Percentiles rank a stretch among this genome's conserved stretches.
These are phyloP conservation scores for Physcia stellaris DNA, from an alignment of 495 filamentous ascomycete species.

Conservation along the genomic window DNA sequence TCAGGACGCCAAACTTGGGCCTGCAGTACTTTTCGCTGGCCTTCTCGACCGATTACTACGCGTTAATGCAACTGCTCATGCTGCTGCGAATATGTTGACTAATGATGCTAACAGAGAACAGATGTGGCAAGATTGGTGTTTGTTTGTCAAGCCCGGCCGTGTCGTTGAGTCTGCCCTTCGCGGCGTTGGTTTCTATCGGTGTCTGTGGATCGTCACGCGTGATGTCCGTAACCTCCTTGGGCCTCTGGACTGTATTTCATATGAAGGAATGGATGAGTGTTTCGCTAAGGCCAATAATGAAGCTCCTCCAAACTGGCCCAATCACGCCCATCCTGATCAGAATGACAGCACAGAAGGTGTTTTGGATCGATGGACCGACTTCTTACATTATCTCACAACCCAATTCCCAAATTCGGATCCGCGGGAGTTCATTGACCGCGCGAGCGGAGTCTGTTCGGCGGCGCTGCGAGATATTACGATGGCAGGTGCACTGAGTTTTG, in stretches of 20 bases:
- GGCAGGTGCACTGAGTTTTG: slow-evolving; percentile 70
- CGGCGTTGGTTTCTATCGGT: slow-evolving; percentile 13
- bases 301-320: slow-evolving; percentile 18
- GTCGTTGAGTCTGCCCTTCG: slow-evolving; percentile 47
- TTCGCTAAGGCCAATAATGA: slow-evolving; percentile 38
- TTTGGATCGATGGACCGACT: slow-evolving; percentile 51
- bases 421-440: slow-evolving; percentile 52
- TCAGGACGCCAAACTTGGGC: slow-evolving; percentile 67
- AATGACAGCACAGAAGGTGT: slow-evolving; percentile 27
- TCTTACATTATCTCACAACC: slow-evolving; percentile 58
- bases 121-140: slow-evolving; percentile 90
- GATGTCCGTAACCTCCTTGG: slow-evolving; percentile 63
- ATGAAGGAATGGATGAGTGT: slow-evolving; percentile 37
- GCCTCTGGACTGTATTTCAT: slow-evolving; percentile 41
- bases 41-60: slow-evolving; percentile 72
- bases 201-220: slow-evolving; percentile 47
- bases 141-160: slow-evolving; percentile 58
- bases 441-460: slow-evolving; percentile 52
- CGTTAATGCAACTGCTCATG: slow-evolving; percentile 83
- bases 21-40: slow-evolving; percentile 78
- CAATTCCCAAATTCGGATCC: slow-evolving; percentile 60
- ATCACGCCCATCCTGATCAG: slow-evolving; percentile 26
- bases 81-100: slow-evolving; percentile 62
- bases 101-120: slow-evolving; percentile 62
- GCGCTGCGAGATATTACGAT: slow-evolving; percentile 72